Conservation (phyloP, 2,329 filamentous ascomycete species). For the Venturia oleaginea region DNA sequence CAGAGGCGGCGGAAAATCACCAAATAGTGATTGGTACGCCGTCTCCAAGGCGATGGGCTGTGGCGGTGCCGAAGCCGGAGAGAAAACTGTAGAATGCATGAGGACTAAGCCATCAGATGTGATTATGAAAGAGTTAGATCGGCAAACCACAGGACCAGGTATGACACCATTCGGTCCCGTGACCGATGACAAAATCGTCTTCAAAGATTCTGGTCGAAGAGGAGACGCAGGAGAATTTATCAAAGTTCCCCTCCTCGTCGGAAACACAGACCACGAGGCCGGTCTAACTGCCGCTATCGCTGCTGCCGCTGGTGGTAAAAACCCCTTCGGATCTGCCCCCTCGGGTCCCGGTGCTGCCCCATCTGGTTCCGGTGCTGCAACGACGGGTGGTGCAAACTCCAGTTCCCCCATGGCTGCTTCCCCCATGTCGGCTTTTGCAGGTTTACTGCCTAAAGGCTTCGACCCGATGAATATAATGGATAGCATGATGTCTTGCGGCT, state of each 20-base stretch:
- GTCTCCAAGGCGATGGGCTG: constrained; percentile 8
- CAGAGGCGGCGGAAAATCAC: background rate
- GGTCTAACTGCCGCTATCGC: background rate
- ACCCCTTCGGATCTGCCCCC: background rate
- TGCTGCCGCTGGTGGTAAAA: background rate
- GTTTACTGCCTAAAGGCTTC: background rate
- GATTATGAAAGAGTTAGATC: constrained; percentile 19
- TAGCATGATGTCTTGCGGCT: background rate
- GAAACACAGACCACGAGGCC: constrained; percentile 12
- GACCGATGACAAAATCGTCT: constrained; percentile 3
- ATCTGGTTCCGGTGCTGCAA: background rate
- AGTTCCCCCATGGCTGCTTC: too few species aligned
- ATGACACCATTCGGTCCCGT: constrained; percentile 6
- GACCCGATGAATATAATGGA: background rate
- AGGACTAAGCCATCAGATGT: background rate
- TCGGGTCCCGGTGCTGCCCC: background rate
- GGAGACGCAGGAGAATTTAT: constrained; percentile 3
- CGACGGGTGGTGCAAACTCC: background rate
- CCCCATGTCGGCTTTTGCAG: background rate
- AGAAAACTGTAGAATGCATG: constrained; percentile 12
- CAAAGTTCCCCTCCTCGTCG: constrained; percentile 8
- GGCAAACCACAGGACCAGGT: constrained; percentile 11
- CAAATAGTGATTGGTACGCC: constrained; percentile 8
- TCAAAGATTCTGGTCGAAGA: background rate
- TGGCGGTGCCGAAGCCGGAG: constrained; percentile 12